Conservation (phyloP, 1,284 basidiomycete species). For the Leccinum griseonigrum region DNA sequence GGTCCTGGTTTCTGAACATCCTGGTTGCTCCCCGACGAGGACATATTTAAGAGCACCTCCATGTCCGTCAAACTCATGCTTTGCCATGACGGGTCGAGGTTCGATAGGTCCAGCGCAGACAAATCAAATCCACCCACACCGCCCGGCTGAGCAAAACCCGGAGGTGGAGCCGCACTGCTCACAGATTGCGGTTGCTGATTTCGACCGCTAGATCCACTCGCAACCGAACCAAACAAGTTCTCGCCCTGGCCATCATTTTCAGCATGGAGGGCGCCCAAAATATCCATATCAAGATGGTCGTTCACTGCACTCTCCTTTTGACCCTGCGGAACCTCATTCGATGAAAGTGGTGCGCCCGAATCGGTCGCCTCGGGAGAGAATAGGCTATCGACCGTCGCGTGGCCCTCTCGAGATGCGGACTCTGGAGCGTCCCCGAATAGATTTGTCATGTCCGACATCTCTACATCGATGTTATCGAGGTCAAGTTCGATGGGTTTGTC, state of each 20-base stretch:
- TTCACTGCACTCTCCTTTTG: slow-evolving; percentile 12
- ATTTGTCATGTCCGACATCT: slow-evolving; percentile 50
- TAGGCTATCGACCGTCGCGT: slow-evolving; percentile 38
- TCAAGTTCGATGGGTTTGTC: slow-evolving; percentile 81
- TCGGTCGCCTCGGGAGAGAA: slow-evolving; percentile 42
- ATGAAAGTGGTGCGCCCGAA: slow-evolving; percentile 15
- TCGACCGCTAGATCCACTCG: slow-evolving; percentile 10
- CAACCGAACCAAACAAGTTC: slow-evolving; percentile 25
- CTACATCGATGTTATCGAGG: slow-evolving; percentile 64
- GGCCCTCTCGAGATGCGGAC: slow-evolving; percentile 32
- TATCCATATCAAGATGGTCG: slow-evolving; percentile 29
- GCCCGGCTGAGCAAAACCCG: slow-evolving; percentile 29
- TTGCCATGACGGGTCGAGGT: slow-evolving; percentile 37
- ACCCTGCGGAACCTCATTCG: slow-evolving; percentile 14
- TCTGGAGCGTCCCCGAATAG: slow-evolving; percentile 49
- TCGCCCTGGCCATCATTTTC: slow-evolving; percentile 16
- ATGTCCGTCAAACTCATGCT: slow-evolving; percentile 35
- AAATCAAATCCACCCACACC: slow-evolving; percentile 35
- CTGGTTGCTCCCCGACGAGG: slow-evolving; percentile 20
- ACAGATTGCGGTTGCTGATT: slow-evolving; percentile 22
- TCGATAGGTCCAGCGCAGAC: slow-evolving; percentile 43
- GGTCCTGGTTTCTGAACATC: slow-evolving; percentile 27
- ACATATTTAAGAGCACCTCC: slow-evolving; percentile 30
- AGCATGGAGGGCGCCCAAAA: slow-evolving; percentile 27
- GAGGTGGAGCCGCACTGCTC: slow-evolving; percentile 32